Percentiles rank a stretch among this genome's conserved stretches.
Conservation (phyloP, 2,329 filamentous ascomycete species). For the Didymella pinodella region DNA sequence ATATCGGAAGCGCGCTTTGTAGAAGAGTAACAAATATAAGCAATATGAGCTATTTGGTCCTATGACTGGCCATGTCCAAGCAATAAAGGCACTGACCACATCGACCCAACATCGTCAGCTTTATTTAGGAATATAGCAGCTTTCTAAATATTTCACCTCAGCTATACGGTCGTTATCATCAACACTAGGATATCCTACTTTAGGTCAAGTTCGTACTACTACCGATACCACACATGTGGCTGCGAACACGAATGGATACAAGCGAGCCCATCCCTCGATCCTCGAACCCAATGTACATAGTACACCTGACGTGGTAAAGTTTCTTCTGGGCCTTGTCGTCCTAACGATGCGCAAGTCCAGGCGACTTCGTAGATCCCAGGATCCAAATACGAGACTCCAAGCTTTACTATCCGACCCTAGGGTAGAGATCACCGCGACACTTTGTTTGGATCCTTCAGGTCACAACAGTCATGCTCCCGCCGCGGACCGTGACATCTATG, state of each 20-base stretch:
- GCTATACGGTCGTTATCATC: neutral
- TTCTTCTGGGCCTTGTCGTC: neutral
- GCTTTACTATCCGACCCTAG: neutral
- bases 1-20: neutral
- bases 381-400: neutral
- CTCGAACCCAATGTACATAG: neutral
- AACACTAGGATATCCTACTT: neutral
- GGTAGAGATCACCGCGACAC: conserved; percentile 2
- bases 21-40: neutral
- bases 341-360: neutral
- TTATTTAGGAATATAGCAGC: neutral
- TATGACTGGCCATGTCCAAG: neutral
- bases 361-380: neutral
- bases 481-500: neutral
- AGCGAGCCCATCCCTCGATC: neutral
- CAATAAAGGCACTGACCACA: neutral
- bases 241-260: neutral
- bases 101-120: neutral
- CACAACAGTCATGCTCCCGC: conserved; percentile 5
- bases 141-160: neutral
- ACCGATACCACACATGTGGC: neutral
- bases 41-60: neutral
- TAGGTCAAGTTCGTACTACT: neutral
- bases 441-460: neutral
- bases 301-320: neutral